phyloP scores from a whole-genome alignment of 306 rosid species.

The Senna siamea region DNA sequence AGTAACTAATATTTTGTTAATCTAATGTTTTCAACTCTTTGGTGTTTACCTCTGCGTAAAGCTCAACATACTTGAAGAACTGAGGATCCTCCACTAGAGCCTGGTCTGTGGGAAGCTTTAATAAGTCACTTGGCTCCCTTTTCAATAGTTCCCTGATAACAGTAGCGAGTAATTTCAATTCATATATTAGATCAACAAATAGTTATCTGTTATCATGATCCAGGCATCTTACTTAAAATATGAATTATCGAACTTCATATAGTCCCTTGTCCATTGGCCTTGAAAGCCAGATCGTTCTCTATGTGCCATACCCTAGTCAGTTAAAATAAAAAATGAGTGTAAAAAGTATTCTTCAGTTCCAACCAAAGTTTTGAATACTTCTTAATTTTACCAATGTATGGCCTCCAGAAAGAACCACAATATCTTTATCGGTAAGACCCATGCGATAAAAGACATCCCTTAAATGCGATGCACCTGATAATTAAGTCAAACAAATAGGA shows the following conservation, averaged over 20 bases:
- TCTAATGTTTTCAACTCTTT: not conserved
- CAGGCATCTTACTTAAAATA: conserved; percentile 68
- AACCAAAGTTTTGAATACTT: not conserved
- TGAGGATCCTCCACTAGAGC: conserved; percentile 59
- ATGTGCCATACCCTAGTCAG: conserved; percentile 77
- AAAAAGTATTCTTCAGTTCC: not conserved
- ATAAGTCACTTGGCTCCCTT: conserved; percentile 45
- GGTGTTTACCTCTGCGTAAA: conserved; percentile 59
- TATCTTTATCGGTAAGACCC: conserved; percentile 79
- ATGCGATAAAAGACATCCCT: conserved; percentile 68
- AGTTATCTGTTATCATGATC: not conserved
- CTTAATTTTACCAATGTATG: conserved; percentile 74
- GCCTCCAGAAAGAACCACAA: conserved; percentile 88
- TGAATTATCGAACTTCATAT: conserved; percentile 80
- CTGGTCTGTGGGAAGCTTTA: conserved; percentile 78
- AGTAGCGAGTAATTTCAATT: conserved; percentile 2
- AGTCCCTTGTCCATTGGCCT: conserved; percentile 79
- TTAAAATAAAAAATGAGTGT: conserved; percentile 17
- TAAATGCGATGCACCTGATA: conserved; percentile 74
- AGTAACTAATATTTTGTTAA: not conserved
- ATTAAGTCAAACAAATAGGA: not conserved
- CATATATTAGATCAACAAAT: not conserved
- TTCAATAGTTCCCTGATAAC: conserved; percentile 60
- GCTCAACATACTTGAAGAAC: conserved; percentile 60
- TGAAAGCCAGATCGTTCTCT: conserved; percentile 79